Evolutionary conservation across 2,329 filamentous ascomycete genomes (phyloP).

Genomic region (Ramularia collo-cygni): DNA sequence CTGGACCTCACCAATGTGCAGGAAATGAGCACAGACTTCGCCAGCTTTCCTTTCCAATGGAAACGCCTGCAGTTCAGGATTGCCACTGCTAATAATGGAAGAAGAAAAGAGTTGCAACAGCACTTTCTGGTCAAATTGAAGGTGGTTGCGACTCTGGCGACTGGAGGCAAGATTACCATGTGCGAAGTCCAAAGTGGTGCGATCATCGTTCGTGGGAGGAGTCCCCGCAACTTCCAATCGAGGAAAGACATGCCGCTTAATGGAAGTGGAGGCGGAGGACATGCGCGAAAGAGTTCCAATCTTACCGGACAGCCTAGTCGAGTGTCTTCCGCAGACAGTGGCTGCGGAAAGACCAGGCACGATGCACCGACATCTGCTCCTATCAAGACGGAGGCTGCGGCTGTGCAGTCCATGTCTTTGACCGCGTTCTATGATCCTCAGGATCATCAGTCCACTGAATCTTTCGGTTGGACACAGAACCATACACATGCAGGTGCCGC

Average conservation of each 20-base stretch:
- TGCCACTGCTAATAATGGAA: constrained; percentile 92
- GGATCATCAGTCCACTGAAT: constrained; percentile 30
- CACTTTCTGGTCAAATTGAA: constrained; percentile 89
- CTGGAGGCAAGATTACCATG: constrained; percentile 72
- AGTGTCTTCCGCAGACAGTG: constrained; percentile 21
- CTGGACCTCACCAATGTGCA: constrained; percentile 60
- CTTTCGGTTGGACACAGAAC: constrained; percentile 35
- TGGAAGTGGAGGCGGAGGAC: constrained; percentile 67
- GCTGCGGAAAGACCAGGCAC: constrained; percentile 19
- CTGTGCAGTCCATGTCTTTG: constrained; percentile 35
- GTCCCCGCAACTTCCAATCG: constrained; percentile 89
- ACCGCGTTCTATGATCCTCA: constrained; percentile 33
- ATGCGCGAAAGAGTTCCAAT: constrained; percentile 56
- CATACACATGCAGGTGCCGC: constrained; percentile 13
- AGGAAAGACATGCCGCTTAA: constrained; percentile 86
- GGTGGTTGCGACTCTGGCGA: constrained; percentile 74
- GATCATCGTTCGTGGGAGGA: constrained; percentile 88
- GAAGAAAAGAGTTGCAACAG: constrained; percentile 89
- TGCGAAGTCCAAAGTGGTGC: constrained; percentile 81
- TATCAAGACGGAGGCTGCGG: constrained; percentile 25
- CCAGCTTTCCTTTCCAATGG: constrained; percentile 90
- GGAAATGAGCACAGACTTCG: constrained; percentile 72
- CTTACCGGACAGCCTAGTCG: constrained; percentile 16
- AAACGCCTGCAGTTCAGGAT: constrained; percentile 89
- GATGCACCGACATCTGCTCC: constrained; percentile 26